Evolutionary conservation across 371 early-diverging fungal genomes (phyloP).

Genomic region (Haplosporangium sp.): DNA sequence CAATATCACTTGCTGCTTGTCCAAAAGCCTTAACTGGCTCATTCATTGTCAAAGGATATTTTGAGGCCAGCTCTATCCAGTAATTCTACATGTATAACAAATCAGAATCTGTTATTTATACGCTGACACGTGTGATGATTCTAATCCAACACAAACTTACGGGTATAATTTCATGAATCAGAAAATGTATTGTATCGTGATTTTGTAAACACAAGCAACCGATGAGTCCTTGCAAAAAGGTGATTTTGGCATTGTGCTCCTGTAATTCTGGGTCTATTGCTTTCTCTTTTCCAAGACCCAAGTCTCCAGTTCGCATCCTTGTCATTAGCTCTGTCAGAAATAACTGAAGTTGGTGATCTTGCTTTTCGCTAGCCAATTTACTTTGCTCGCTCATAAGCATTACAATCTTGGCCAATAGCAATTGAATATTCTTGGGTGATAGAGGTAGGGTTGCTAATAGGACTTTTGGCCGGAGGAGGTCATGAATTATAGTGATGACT

Average conservation of each 20-base stretch:
- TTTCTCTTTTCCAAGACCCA: constrained; percentile 27
- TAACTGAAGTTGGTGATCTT: constrained; percentile 16
- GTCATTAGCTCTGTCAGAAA: constrained; percentile 12
- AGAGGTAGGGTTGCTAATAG: constrained; percentile 31
- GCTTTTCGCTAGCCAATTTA: constrained; percentile 12
- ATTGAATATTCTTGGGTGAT: constrained; percentile 32
- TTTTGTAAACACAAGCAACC: constrained; percentile 36
- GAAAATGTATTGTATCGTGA: constrained; percentile 10
- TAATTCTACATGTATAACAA: constrained; percentile 13
- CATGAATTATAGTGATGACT: constrained; percentile 9
- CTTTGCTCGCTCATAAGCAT: constrained; percentile 27
- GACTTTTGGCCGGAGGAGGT: constrained; percentile 15
- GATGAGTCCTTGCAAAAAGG: constrained; percentile 32
- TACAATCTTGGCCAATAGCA: constrained; percentile 16
- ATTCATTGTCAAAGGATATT: constrained; percentile 32
- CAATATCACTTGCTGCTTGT: constrained; percentile 30
- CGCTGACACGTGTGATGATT: neutral
- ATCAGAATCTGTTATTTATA: neutral
- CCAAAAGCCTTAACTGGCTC: constrained; percentile 26
- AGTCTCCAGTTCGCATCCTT: constrained; percentile 41
- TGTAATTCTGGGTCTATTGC: neutral
- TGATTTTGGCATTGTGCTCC: constrained; percentile 23
- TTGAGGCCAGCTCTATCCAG: constrained; percentile 40
- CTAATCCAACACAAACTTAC: constrained; percentile 12
- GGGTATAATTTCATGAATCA: constrained; percentile 44